phyloP scores from a whole-genome alignment of 805 yeast species.

The Kuraishia floccosa region DNA sequence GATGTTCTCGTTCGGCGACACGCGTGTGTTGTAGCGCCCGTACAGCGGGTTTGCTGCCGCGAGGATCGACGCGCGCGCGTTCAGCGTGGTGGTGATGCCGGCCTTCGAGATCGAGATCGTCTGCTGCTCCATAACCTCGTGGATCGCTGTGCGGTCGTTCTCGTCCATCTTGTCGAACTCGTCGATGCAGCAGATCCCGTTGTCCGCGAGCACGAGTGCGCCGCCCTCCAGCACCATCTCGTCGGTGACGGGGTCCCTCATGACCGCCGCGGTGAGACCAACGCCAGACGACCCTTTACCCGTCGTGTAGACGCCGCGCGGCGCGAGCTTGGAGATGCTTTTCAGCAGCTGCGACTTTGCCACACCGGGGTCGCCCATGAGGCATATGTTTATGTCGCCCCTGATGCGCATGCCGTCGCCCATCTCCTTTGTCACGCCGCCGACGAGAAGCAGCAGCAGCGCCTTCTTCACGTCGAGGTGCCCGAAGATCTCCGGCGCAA shows the following conservation, averaged over 20 bases:
- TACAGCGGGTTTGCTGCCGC: conserved; percentile 98
- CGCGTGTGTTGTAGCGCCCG: conserved; percentile 93
- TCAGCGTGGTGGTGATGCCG: conserved; percentile 92
- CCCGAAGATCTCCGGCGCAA: conserved; percentile 95
- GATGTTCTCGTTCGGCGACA: conserved; percentile 92
- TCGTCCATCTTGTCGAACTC: conserved; percentile 98
- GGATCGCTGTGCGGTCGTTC: conserved; percentile 93
- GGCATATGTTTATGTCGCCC: conserved; percentile 91
- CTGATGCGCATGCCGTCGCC: conserved; percentile 94
- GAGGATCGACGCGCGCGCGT: conserved; percentile 92
- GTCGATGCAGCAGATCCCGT: conserved; percentile 97
- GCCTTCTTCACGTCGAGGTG: conserved; percentile 88
- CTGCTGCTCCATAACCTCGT: conserved; percentile 99
- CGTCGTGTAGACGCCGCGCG: conserved; percentile 93
- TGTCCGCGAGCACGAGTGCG: conserved; percentile 97
- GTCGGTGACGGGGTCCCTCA: conserved; percentile 93
- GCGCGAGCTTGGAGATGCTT: conserved; percentile 89
- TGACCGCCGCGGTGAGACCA: conserved; percentile 98
- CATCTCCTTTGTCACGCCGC: conserved; percentile 90
- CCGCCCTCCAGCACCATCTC: conserved; percentile 96
- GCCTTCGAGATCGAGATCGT: conserved; percentile 97
- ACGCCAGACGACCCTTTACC: conserved; percentile 99
- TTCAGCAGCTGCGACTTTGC: conserved; percentile 95
- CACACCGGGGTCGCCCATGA: conserved; percentile 99
- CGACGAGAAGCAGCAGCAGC: conserved; percentile 78